A percentile compares a stretch with the other conserved stretches of the same genome.
phyloP scores from a whole-genome alignment of 305 asterid species.

The Solanum chacoense region DNA sequence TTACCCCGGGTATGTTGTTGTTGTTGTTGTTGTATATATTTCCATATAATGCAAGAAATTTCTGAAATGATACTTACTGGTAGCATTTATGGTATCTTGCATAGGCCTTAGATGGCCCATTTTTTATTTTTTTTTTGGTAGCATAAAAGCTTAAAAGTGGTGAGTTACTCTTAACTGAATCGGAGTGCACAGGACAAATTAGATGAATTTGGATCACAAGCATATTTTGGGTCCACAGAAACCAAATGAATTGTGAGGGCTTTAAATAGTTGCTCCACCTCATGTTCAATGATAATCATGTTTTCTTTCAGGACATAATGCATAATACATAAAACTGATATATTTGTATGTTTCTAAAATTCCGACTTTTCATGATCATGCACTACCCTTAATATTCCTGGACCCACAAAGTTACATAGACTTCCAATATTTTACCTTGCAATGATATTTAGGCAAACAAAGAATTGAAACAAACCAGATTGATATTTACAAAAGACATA shows the following conservation, averaged over 20 bases:
- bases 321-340: not conserved
- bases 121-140: not conserved
- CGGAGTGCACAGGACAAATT: not conserved
- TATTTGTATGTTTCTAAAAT: not conserved
- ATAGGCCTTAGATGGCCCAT: not conserved
- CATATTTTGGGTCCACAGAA: not conserved
- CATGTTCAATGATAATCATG: not conserved
- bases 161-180: not conserved
- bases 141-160: not conserved
- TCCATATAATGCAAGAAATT: not conserved
- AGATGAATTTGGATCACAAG: not conserved
- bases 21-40: not conserved
- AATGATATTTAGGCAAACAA: not conserved
- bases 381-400: not conserved
- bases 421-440: not conserved
- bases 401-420: not conserved
- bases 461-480: not conserved
- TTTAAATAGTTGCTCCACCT: not conserved
- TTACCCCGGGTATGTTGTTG: not conserved
- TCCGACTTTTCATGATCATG: not conserved
- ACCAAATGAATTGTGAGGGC: not conserved
- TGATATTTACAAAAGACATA: not conserved
- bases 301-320: not conserved
- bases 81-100: not conserved
- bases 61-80: not conserved